Percentiles rank a stretch among this genome's conserved stretches.
phyloP scores from a whole-genome alignment of 306 rosid genomes.

The Vigna angularis region DNA sequence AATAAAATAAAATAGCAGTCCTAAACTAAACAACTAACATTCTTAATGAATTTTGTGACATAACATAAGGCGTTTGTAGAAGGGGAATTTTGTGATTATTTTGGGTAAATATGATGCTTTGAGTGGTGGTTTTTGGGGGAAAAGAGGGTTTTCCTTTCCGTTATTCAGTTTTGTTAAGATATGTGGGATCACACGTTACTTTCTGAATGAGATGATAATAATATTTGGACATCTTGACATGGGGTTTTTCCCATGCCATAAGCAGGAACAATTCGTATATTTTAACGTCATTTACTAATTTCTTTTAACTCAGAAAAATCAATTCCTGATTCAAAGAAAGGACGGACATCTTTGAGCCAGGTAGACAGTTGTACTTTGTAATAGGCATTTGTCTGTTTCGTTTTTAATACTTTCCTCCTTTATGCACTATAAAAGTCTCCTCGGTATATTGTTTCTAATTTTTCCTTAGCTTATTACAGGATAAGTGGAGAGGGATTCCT shows the following conservation, averaged over 20 bases:
- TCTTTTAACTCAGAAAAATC: slow-evolving; percentile 62
- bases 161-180: slow-evolving; percentile 18
- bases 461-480: slow-evolving; percentile 70
- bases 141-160: background rate
- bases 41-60: background rate
- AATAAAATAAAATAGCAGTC: too few species aligned
- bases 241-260: slow-evolving; percentile 19
- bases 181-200: slow-evolving; percentile 6
- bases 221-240: slow-evolving; percentile 17
- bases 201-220: slow-evolving; percentile 4
- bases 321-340: slow-evolving; percentile 47
- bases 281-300: slow-evolving; percentile 20
- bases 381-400: slow-evolving; percentile 24
- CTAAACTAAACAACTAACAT: too few species aligned
- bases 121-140: background rate
- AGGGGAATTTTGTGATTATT: background rate
- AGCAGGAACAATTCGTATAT: background rate
- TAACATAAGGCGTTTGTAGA: background rate
- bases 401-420: slow-evolving; percentile 12
- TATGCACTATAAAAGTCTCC: slow-evolving; percentile 33
- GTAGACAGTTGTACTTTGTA: slow-evolving; percentile 49
- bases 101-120: background rate
- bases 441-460: slow-evolving; percentile 45
- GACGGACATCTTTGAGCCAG: slow-evolving; percentile 54
- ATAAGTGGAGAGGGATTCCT: slow-evolving; percentile 94